Conservation (phyloP, 176 grass and related monocot genomes). For the Musa itinerans region DNA sequence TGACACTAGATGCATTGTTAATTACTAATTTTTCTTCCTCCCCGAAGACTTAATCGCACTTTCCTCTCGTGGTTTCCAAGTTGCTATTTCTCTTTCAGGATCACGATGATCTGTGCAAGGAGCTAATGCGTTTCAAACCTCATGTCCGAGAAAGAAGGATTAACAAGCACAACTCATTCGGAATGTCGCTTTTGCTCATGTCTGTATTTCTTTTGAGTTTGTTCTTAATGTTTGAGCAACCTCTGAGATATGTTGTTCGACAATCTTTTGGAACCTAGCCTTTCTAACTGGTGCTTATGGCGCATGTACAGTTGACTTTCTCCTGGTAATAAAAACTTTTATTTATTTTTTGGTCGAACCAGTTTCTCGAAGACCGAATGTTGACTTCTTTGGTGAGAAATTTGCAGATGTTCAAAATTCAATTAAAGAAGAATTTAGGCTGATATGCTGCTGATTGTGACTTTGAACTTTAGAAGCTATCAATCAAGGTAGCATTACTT, state of each 20-base stretch:
- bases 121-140: constrained; percentile 44
- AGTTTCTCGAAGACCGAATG: too few relatives aligned
- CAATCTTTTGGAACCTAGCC: constrained; percentile 34
- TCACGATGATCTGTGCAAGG: constrained; percentile 38
- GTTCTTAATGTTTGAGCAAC: constrained; percentile 38
- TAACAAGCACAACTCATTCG: constrained; percentile 33
- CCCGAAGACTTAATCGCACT: background rate
- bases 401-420: too few relatives aligned
- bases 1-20: too few relatives aligned
- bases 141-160: constrained; percentile 14
- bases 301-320: too few relatives aligned
- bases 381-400: too few relatives aligned
- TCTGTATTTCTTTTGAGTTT: constrained; percentile 46
- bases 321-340: too few relatives aligned
- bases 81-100: constrained; percentile 39
- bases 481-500: too few relatives aligned
- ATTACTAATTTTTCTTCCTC: background rate
- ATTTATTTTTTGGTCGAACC: too few relatives aligned
- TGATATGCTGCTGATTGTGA: too few relatives aligned
- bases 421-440: too few relatives aligned
- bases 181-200: constrained; percentile 33
- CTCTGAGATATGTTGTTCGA: constrained; percentile 39
- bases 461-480: too few relatives aligned
- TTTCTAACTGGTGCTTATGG: too few relatives aligned
- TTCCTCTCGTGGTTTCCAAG: constrained; percentile 18